Conservation (phyloP, 257 asterid species). For the Ballota nigra region DNA sequence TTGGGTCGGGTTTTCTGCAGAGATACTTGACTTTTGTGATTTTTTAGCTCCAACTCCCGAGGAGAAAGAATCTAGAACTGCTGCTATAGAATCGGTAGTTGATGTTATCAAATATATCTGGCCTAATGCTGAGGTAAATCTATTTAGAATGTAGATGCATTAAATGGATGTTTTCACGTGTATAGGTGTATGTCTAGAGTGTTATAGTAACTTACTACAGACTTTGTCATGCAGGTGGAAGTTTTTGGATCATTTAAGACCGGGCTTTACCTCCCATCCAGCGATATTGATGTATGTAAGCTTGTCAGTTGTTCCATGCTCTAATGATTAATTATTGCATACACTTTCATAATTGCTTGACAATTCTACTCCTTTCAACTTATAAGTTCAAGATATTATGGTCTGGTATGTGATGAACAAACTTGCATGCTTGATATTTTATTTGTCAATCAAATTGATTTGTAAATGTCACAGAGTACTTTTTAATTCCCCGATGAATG, state of each 20-base stretch:
- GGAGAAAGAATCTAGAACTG: slow-evolving; percentile 70
- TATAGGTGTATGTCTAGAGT: slow-evolving; percentile 1
- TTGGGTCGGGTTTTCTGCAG: slow-evolving; percentile 39
- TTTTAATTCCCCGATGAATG: not conserved
- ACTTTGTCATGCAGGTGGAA: slow-evolving; percentile 62
- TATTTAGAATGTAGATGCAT: not conserved
- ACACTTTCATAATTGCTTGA: not conserved
- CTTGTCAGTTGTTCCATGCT: not conserved
- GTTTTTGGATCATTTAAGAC: slow-evolving; percentile 96
- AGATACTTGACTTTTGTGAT: slow-evolving; percentile 89
- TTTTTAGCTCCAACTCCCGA: slow-evolving; percentile 87
- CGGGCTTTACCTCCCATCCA: slow-evolving; percentile 94
- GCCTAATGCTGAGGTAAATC: slow-evolving; percentile 76
- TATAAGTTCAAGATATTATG: not conserved
- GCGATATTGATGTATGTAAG: slow-evolving; percentile 97
- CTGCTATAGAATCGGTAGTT: slow-evolving; percentile 74
- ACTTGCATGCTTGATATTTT: not conserved
- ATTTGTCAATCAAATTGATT: slow-evolving; percentile 10
- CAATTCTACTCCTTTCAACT: not conserved
- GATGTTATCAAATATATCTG: slow-evolving; percentile 83
- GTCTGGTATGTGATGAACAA: not conserved
- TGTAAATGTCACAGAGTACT: not conserved
- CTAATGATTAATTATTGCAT: not conserved
- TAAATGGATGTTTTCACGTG: not conserved
- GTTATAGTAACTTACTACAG: slow-evolving; percentile 8